Conservation (phyloP, 2,329 filamentous ascomycete species). For the Mycosphaerella sp. region DNA sequence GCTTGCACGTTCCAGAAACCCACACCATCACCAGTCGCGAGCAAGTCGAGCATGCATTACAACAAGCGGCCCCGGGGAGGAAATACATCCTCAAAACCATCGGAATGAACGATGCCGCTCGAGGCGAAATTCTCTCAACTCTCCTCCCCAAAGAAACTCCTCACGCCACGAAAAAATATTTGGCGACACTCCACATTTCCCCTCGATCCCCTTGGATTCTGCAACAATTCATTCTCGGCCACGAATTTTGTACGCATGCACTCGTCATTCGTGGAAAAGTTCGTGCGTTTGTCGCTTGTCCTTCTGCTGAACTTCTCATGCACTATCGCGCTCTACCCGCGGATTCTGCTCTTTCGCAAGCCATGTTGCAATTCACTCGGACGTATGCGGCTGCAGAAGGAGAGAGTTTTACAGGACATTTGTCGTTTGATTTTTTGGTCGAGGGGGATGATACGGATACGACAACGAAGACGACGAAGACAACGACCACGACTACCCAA, state of each 20-base stretch:
- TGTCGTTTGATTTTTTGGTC: constrained; percentile 66
- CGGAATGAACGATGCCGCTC: constrained; percentile 53
- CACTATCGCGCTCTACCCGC: constrained; percentile 57
- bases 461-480: no score
- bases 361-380: constrained; percentile 61
- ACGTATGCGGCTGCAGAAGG: constrained; percentile 49
- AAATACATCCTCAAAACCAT: constrained; percentile 63
- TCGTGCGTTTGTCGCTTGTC: constrained; percentile 60
- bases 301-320: constrained; percentile 57
- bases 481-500: no score
- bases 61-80: constrained; percentile 25
- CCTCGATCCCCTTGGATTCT: constrained; percentile 55
- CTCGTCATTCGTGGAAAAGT: constrained; percentile 60
- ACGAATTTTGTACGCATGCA: constrained; percentile 66
- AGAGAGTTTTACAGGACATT: constrained; percentile 57
- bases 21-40: constrained; percentile 43
- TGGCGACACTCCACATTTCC: constrained; percentile 52
- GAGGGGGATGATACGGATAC: constrained; percentile 27
- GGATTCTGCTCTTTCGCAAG: constrained; percentile 48
- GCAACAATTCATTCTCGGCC: constrained; percentile 60
- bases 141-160: no score
- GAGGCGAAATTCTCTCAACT: constrained; percentile 39
- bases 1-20: constrained; percentile 44
- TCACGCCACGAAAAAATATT: constrained; percentile 32
- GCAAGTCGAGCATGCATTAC: constrained; percentile 5